These are phyloP conservation scores for Microbotryum saponariae DNA, from an alignment of 1,284 basidiomycete genomes.

Conservation along the genomic window DNA sequence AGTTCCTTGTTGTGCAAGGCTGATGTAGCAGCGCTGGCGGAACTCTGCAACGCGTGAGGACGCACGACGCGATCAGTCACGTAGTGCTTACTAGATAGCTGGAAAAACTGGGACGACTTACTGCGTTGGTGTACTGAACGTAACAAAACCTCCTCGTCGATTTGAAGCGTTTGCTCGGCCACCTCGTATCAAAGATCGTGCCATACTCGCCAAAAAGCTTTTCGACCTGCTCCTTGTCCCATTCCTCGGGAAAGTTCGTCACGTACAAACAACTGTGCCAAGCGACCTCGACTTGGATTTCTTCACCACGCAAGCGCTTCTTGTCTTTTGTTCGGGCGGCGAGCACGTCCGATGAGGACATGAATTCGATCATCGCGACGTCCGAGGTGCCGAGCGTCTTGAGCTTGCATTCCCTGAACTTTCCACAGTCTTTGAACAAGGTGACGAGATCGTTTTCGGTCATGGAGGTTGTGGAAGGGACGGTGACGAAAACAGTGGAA, in stretches of 20 bases:
- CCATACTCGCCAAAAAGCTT: conserved; percentile 75
- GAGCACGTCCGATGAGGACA: conserved; percentile 51
- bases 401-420: conserved; percentile 68
- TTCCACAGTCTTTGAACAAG: conserved; percentile 81
- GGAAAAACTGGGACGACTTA: conserved; percentile 42
- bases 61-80: neutral
- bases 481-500: conserved; percentile 77
- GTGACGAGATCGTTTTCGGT: conserved; percentile 58
- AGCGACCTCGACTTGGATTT: conserved; percentile 70
- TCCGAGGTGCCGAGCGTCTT: conserved; percentile 48
- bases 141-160: conserved; percentile 87
- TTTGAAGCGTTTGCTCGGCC: conserved; percentile 97
- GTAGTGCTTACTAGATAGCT: neutral
- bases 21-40: conserved; percentile 45
- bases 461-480: conserved; percentile 52
- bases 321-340: conserved; percentile 87
- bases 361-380: conserved; percentile 75
- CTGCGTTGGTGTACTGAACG: conserved; percentile 77
- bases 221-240: conserved; percentile 71
- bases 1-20: conserved; percentile 62
- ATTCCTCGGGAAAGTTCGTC: conserved; percentile 84
- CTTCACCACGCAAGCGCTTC: conserved; percentile 65
- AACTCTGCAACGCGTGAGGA: neutral
- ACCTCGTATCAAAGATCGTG: conserved; percentile 82
- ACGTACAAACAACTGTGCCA: conserved; percentile 94